These are phyloP conservation scores for Suillus spraguei DNA, from an alignment of 768 basidiomycete species.

Conservation along the genomic window DNA sequence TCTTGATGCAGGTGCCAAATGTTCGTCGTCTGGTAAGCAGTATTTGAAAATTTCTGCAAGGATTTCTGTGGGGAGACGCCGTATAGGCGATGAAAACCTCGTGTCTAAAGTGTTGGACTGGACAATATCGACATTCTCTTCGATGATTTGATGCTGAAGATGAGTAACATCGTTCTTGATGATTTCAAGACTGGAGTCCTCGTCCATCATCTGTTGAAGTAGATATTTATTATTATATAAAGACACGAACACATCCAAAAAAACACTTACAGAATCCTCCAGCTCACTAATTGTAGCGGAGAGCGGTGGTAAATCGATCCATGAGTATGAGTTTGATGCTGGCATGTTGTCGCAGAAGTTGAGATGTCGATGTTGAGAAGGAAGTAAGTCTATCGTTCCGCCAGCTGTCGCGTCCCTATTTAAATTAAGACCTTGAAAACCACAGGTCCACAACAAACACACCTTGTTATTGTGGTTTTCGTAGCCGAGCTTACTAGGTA, in stretches of 20 bases:
- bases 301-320: too few relatives aligned
- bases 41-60: slow-evolving; percentile 48
- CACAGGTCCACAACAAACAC: neutral
- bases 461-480: neutral
- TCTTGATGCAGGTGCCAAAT: slow-evolving; percentile 26
- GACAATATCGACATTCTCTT: slow-evolving; percentile 9
- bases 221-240: neutral
- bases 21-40: slow-evolving; percentile 31
- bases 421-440: neutral
- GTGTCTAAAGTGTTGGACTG: slow-evolving; percentile 20
- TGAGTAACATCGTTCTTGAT: too few relatives aligned
- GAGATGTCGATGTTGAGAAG: neutral
- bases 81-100: slow-evolving; percentile 28
- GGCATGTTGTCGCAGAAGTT: neutral
- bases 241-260: neutral
- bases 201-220: neutral
- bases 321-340: too few relatives aligned
- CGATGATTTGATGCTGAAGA: too few relatives aligned
- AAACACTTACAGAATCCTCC: too few relatives aligned
- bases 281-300: too few relatives aligned
- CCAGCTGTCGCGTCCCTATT: neutral
- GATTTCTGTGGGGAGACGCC: slow-evolving; percentile 46
- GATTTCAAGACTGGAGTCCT: too few relatives aligned
- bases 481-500: neutral
- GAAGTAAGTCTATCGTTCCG: neutral